phyloP scores from a whole-genome alignment of 495 filamentous ascomycete species.

The Aspergillus biplanus region DNA sequence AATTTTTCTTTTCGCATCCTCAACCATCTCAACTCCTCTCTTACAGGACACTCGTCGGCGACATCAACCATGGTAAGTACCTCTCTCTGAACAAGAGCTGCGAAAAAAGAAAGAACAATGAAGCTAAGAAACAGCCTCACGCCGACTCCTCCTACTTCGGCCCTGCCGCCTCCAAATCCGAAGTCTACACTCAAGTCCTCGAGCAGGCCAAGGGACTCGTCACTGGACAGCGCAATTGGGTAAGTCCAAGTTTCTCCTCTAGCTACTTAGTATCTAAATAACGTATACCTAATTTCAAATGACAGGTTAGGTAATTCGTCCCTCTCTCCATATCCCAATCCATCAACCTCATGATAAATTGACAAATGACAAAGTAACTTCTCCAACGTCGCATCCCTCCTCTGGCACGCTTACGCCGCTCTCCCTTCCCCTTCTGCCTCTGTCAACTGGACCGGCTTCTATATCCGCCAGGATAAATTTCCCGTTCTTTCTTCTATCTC shows the following conservation, averaged over 20 bases:
- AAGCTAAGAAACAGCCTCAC: constrained; percentile 67
- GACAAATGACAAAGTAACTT: constrained; percentile 65
- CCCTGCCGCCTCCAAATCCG: constrained; percentile 63
- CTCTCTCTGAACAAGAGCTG: neutral
- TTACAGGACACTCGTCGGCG: neutral
- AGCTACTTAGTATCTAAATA: constrained; percentile 8
- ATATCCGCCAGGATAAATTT: constrained; percentile 68
- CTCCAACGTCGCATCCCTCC: constrained; percentile 79
- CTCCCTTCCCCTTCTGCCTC: constrained; percentile 71
- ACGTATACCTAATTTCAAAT: constrained; percentile 7
- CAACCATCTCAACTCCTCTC: neutral
- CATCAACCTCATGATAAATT: constrained; percentile 5
- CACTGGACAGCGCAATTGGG: constrained; percentile 86
- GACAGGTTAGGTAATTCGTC: constrained; percentile 59
- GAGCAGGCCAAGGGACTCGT: constrained; percentile 72
- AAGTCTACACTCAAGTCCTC: constrained; percentile 77
- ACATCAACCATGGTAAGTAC: no score
- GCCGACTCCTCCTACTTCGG: constrained; percentile 81
- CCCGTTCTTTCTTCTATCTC: constrained; percentile 35
- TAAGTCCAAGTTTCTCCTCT: constrained; percentile 40
- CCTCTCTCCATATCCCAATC: neutral
- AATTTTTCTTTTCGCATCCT: constrained; percentile 7
- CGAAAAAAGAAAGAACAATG: neutral
- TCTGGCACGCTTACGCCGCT: constrained; percentile 84
- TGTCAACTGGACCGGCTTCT: constrained; percentile 94